Percentiles rank a stretch among this genome's conserved stretches.
Conservation (phyloP, 2,329 filamentous ascomycete genomes). For the Epichloe gansuensis region DNA sequence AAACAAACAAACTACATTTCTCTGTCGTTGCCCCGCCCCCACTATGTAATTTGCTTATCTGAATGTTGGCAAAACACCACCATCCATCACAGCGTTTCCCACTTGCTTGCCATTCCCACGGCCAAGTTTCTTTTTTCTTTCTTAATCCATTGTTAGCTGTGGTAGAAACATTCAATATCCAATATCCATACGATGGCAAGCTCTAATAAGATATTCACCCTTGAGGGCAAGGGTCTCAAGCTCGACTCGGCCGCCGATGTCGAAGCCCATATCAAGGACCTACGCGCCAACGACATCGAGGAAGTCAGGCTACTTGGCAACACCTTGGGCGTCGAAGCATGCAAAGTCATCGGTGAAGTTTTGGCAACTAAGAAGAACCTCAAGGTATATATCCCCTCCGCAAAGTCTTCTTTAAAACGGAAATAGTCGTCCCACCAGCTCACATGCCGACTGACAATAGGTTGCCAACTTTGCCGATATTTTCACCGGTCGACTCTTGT, state of each 20-base stretch:
- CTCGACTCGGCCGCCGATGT: constrained; percentile 81
- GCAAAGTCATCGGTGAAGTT: constrained; percentile 70
- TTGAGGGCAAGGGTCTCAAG: constrained; percentile 86
- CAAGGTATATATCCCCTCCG: constrained; percentile 36
- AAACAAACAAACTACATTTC: background rate
- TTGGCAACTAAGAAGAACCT: constrained; percentile 74
- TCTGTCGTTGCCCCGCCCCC: constrained; percentile 16
- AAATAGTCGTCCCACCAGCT: constrained; percentile 3
- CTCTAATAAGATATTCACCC: constrained; percentile 60
- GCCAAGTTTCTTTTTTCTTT: constrained; percentile 2
- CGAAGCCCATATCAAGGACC: constrained; percentile 65
- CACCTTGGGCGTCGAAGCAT: constrained; percentile 81
- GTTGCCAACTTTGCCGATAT: constrained; percentile 90
- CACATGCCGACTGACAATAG: constrained; percentile 21
- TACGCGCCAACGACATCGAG: constrained; percentile 64
- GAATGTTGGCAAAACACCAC: background rate
- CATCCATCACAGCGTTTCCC: background rate
- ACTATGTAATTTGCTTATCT: constrained; percentile 10
- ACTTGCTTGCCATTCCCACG: background rate
- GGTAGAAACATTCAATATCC: background rate
- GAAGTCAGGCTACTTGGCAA: constrained; percentile 83
- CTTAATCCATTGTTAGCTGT: constrained; percentile 1
- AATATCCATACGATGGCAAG: constrained; percentile 15
- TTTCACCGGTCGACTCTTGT: constrained; percentile 86
- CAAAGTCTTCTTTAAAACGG: background rate